Evolutionary conservation across 2,329 filamentous ascomycete species (phyloP), one percentile per base, ranked within the genome.

Genomic region (Rutstroemia sydowiana): DNA sequence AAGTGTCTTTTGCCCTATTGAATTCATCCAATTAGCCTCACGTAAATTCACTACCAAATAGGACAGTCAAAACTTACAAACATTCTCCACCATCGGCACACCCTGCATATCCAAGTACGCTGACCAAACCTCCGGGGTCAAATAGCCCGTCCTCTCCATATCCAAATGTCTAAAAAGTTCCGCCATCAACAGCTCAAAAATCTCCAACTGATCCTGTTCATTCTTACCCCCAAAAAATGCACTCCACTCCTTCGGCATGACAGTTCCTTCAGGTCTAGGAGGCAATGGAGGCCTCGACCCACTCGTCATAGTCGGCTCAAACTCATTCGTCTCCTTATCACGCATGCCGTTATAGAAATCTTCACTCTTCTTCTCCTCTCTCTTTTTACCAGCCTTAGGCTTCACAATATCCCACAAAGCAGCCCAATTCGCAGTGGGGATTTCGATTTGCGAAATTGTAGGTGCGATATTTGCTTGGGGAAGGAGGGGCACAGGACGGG

Each of bases 351-450:
- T 26, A 26, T 18, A 21, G 4, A 23, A 42, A 6, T 20, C 21
- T 7, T 42, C 39, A 28, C 14, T 30, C 31, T 47, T 41, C 26
- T 20, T 34, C 26, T 23, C 39, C 34, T 41, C 42, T 14, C 7
- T 11, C 45, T 18, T 32, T 14, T 40, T 32, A 10, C 45, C 10
- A 9, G 7, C 23, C 13, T 23, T 18, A 0, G 61, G 61, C 48
- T 61, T 63, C 23, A 63, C 53, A 5, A 59, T 51, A 39, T 52
- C 60, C 61, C 61, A 63, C 26, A 63, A 31, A 2, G 59, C 53
- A 10, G 57, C 56, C 61, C 59, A 63, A 48, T 63, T 61, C 2
- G 61, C 59, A 1, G 57, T 59, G 18, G 59, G 59, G 14, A 61
- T 49, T n/a, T 58, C 55, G 36, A 51, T 31, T 21, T 51, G 36